Evolutionary conservation across 2,329 filamentous ascomycete species (phyloP).

Genomic region (Penicillium sp.): DNA sequence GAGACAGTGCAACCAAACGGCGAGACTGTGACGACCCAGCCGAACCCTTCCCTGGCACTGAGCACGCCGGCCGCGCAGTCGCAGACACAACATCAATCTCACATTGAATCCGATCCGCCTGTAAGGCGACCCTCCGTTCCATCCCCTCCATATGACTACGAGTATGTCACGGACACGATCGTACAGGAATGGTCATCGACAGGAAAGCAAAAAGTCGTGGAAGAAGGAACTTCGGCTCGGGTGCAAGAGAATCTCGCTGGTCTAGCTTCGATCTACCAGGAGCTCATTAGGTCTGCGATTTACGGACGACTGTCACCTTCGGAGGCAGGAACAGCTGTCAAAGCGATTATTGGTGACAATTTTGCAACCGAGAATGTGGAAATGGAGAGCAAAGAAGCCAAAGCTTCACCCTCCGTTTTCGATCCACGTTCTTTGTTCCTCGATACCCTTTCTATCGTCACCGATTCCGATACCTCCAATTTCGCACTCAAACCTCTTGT

Average conservation of each 20-base stretch:
- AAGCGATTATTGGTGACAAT: constrained; percentile 66
- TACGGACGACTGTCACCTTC: constrained; percentile 64
- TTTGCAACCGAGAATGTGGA: constrained; percentile 49
- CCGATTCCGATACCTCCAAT: constrained; percentile 65
- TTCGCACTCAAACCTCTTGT: constrained; percentile 65
- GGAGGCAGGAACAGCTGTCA: constrained; percentile 70
- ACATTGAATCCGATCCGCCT: constrained; percentile 18
- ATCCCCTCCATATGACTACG: constrained; percentile 63
- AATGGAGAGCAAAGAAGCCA: constrained; percentile 44
- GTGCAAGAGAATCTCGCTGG: constrained; percentile 66
- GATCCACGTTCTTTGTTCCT: constrained; percentile 72
- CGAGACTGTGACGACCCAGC: constrained; percentile 10
- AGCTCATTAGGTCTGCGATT: constrained; percentile 74
- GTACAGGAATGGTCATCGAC: constrained; percentile 65
- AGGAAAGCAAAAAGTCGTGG: constrained; percentile 66
- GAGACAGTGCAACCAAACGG: constrained; percentile 33
- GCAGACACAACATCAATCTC: constrained; percentile 19
- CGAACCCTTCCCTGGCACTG: constrained; percentile 24
- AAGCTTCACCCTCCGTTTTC: constrained; percentile 40
- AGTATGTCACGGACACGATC: constrained; percentile 69
- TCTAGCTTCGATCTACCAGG: constrained; percentile 74
- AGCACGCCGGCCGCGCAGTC: constrained; percentile 16
- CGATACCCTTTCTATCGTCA: constrained; percentile 76
- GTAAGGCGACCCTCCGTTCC: constrained; percentile 17
- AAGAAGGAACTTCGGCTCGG: constrained; percentile 63